Evolutionary conservation across 371 early-diverging fungal genomes (phyloP), one percentile per base, ranked within the genome.

Genomic region (Mortierella sp.): DNA sequence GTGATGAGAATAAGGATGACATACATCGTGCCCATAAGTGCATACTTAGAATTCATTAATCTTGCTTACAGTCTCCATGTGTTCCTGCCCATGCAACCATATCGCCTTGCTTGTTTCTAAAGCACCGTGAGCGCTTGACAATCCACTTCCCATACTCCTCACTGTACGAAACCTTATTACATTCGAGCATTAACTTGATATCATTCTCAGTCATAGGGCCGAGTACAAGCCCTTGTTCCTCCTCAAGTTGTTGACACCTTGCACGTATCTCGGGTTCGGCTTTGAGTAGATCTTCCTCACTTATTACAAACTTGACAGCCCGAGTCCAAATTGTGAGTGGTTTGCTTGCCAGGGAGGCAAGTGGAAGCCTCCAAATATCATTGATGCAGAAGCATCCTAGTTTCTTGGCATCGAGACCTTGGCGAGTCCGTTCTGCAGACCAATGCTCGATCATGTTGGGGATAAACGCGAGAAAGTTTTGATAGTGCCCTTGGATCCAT

Each of bases 21-120:
- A n/a, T 15, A 28, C 8, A 38, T 33, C 28, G 43, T 6, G 32
- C 9, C 41, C 15, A 16, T 47, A 3, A 15, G 3, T n/a, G 0
- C 22, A 8, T 40, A 15, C 43, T 41, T 21, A 57, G 21, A 4
- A 13, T 8, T 9, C 2, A 32, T 3, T 6, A 13, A 21, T 13
- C 21, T 4, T 11, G 67, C 78, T 73, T 73, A 73, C 78, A 81
- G 61, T 81, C 81, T 21, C 43, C 55, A 38, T 81, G 81, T 4
- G 76, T 65, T 15, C 81, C 81, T 36, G 76, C 81, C 81, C 81
- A 81, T 0, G 81, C 81, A 1, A 81, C 69, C 69, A 75, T 72
- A 1, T 71, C 32, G 4, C 72, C 69, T 21, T 62, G 28, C 47
- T 65, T 70, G 45, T 67, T 50, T 58, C 76, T 58, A 52, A 81